These are phyloP conservation scores for Fusarium falciforme DNA, from an alignment of 2,329 filamentous ascomycete genomes.

Conservation along the genomic window DNA sequence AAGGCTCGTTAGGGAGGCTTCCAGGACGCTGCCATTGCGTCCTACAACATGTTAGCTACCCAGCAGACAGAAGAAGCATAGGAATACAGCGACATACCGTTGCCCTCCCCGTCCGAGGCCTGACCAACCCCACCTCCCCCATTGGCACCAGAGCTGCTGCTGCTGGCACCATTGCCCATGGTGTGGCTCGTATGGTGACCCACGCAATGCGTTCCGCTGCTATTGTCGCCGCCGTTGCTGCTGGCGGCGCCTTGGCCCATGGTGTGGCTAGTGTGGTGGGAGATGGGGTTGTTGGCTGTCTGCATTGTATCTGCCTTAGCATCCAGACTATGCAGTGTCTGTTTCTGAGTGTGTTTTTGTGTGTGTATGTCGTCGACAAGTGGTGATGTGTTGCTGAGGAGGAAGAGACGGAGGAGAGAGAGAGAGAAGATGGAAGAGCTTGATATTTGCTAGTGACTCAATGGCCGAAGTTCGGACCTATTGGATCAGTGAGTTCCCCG, in stretches of 20 bases:
- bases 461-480: neutral
- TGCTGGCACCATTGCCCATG: conserved; percentile 34
- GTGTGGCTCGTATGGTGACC: conserved; percentile 36
- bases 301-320: conserved; percentile 35
- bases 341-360: neutral
- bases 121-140: conserved; percentile 29
- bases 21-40: conserved; percentile 16
- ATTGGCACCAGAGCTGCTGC: conserved; percentile 22
- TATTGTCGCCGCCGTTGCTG: conserved; percentile 39
- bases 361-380: neutral
- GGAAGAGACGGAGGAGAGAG: neutral
- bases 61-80: neutral
- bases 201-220: conserved; percentile 31
- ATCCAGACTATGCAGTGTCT: conserved; percentile 13
- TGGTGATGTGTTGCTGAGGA: neutral
- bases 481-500: neutral
- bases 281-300: conserved; percentile 40
- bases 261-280: conserved; percentile 44
- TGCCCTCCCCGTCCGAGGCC: conserved; percentile 12
- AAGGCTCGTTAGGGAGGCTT: conserved; percentile 32
- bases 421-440: neutral
- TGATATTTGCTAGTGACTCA: neutral
- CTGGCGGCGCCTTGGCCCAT: conserved; percentile 42
- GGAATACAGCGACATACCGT: neutral
- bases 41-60: neutral